These are phyloP conservation scores for Ettlia oleoabundans DNA, from an alignment of 139 green algal genomes.

Conservation along the genomic window DNA sequence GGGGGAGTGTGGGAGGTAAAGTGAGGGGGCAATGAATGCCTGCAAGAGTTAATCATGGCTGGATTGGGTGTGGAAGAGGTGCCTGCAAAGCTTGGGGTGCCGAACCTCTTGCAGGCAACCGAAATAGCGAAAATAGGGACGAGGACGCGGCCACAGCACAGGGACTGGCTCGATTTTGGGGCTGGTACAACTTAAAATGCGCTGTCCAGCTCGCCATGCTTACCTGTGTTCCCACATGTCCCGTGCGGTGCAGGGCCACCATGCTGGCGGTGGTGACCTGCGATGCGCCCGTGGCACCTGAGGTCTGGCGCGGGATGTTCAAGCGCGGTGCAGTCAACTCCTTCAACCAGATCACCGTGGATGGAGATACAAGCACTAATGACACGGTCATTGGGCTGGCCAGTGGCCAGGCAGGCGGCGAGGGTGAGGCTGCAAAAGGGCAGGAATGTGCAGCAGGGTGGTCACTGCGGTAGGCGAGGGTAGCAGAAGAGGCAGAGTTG, in stretches of 20 bases:
- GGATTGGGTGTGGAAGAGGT: too few species aligned
- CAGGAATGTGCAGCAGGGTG: not conserved
- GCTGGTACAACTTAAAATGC: too few species aligned
- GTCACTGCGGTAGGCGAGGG: not conserved
- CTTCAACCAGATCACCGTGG: slow-evolving; percentile 90
- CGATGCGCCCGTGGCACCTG: slow-evolving; percentile 81
- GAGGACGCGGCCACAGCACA: too few species aligned
- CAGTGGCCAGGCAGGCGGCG: slow-evolving; percentile 67
- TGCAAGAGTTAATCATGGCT: too few species aligned
- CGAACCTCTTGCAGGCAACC: too few species aligned
- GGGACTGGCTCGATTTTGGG: too few species aligned
- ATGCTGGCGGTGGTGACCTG: slow-evolving; percentile 97
- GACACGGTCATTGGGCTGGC: slow-evolving; percentile 82
- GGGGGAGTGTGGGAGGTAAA: too few species aligned
- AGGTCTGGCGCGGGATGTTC: slow-evolving; percentile 86
- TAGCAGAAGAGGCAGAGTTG: not conserved
- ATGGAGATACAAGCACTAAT: slow-evolving; percentile 90
- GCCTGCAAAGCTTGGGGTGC: too few species aligned
- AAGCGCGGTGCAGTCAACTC: slow-evolving; percentile 61
- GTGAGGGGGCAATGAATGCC: too few species aligned
- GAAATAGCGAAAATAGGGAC: too few species aligned
- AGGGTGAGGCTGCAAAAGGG: not conserved
- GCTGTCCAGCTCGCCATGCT: not conserved
- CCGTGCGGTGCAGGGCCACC: slow-evolving; percentile 73
- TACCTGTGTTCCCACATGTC: not conserved